A percentile compares a stretch with the other conserved stretches of the same genome.
Evolutionary conservation across 345 rosid species (phyloP).

Genomic region (Carallia pectinifolia): DNA sequence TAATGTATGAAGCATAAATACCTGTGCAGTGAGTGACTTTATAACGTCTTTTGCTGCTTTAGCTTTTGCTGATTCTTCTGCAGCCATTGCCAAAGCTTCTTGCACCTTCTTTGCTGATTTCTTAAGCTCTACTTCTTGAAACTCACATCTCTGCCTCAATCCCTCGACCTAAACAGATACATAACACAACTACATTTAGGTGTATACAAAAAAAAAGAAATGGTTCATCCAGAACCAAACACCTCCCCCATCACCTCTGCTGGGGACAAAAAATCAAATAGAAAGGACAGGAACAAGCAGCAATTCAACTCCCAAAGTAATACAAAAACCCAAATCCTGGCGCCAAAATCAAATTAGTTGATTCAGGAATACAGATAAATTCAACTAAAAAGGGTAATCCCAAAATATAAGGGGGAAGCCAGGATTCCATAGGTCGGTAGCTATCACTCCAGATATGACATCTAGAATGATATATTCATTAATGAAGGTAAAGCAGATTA

Average conservation of each 20-base stretch:
- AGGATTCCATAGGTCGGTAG: too few species aligned
- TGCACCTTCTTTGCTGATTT: constrained; percentile 74
- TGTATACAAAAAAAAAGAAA: background rate
- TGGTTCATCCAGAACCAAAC: background rate
- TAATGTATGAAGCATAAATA: constrained; percentile 23
- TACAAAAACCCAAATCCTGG: background rate
- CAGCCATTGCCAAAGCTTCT: constrained; percentile 69
- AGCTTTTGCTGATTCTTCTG: constrained; percentile 80
- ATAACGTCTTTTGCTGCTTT: constrained; percentile 95
- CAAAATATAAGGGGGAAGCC: too few species aligned
- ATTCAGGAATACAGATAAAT: background rate
- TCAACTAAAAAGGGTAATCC: too few species aligned
- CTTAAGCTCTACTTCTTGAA: constrained; percentile 83
- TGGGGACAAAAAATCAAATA: too few species aligned
- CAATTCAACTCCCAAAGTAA: background rate
- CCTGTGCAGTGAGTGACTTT: constrained; percentile 92
- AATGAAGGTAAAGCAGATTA: too few species aligned
- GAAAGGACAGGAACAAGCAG: too few species aligned
- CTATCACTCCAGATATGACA: too few species aligned
- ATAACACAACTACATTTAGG: constrained; percentile 17
- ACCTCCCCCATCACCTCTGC: background rate
- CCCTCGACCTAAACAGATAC: constrained; percentile 60
- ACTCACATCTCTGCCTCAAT: constrained; percentile 70
- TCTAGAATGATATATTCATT: too few species aligned
- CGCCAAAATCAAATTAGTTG: background rate